Evolutionary conservation across 2,329 filamentous ascomycete species (phyloP), one percentile per base, ranked within the genome.

Genomic region (Achaetomium macrosporum): DNA sequence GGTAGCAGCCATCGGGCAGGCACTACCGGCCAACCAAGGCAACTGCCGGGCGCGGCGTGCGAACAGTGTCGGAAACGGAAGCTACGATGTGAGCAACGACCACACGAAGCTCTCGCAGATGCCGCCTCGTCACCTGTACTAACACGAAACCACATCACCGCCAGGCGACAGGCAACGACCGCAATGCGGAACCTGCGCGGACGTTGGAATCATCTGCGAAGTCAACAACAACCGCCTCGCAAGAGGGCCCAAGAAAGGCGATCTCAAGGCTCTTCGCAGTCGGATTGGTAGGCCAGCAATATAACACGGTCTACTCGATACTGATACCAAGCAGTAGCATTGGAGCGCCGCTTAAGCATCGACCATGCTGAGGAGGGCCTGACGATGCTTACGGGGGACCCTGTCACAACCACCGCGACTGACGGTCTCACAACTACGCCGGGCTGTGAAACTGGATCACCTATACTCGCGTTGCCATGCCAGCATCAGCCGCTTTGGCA

Each of bases 1-100:
- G 51, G 51, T 43, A 57, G 53, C 47, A 55, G 53, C 16, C 52
- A 53, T 39, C 51, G 50, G 19, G 42, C 48, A 6, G 47, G 40
- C 36, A 17, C 42, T 5, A 25, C 47, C 9, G 35, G 51, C 29
- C 56, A 58, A 16, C 50, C 61, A 13, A 50, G 61, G 43, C 61
- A 63, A 47, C 56, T 58, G 37, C 61, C 61, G 11, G 61, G 61
- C 3, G 54, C 57, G 1, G 61, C 61, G 4, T 64, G 62, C 33
- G 60, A 64, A 17, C 59, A 61, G 45, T 64, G 62, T 48, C 57
- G 61, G 16, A 61, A 61, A 30, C 55, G 60, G 19, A 63, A 63
- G 42, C 15, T 64, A 3, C 57, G 61, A 45, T 64, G 61, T 61
- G 50, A 57, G 59, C 39, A 16, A 36, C n/a, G n/a, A n/a, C n/a